Evolutionary conservation across 257 asterid genomes (phyloP), one percentile per base, ranked within the genome.

Genomic region (Penstemon newberryi): DNA sequence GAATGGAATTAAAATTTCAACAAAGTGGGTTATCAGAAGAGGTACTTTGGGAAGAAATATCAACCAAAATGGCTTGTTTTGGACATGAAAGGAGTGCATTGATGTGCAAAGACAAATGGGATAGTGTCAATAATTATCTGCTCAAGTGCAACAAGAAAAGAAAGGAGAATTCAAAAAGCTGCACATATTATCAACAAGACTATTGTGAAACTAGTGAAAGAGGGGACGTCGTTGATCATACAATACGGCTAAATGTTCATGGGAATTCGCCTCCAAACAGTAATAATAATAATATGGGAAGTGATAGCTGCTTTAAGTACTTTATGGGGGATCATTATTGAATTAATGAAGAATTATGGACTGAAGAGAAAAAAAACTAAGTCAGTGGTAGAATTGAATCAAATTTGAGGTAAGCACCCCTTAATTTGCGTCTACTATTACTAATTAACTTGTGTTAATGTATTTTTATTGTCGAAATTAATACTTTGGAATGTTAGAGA

Each of bases 281-380:
- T 2, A 50, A 78, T 55, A 9, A 9, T 62, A 13, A 39, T 3
- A 64, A 71, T 10, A 49, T 70, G n/a, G 75, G 76, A 6, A 79
- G 67, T 72, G 94, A 87, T 61, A 80, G 76, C 44, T 80, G 91
- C 70, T 83, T 84, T 57, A 88, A 94, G 87, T 85, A 76, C 86
- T 78, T 83, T 50, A 81, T 93, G 87, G 95, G 96, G 37, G 94
- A 89, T 74, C 76, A 69, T 69, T 84, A 65, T 80, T 90, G 96
- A 60, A 69, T 69, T 84, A 65, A 79, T 90, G 96, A 60, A 88
- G 80, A 77, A 85, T 80, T 69, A 83, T 83, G 83, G 85, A 54
- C 65, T 77, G 65, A 84, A 71, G 68, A 18, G 33, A 2, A 25
- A 25, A 25, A 25, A 25, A 25, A 25, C 33, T 25, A 25, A 25